phyloP scores from a whole-genome alignment of 768 basidiomycete genomes.

The Podaxis sp. region DNA sequence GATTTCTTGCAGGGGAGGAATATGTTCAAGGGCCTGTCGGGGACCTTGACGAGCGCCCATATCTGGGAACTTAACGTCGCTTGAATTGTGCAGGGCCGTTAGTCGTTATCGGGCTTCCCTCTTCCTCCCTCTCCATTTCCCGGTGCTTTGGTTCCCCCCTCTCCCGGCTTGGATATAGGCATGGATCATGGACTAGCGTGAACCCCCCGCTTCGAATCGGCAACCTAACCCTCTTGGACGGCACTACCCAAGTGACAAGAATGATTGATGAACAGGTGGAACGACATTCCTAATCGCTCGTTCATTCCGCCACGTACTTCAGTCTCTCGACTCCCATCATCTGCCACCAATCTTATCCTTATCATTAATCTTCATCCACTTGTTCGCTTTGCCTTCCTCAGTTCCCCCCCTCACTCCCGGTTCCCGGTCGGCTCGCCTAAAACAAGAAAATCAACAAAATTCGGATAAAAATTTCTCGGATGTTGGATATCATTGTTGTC shows the following conservation, averaged over 20 bases:
- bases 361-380: neutral
- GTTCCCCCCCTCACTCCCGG: neutral
- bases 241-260: neutral
- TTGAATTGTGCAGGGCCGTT: conserved; percentile 6
- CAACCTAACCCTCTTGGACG: neutral
- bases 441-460: neutral
- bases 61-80: conserved; percentile 44
- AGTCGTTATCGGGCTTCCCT: neutral
- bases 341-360: neutral
- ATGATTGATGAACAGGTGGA: neutral
- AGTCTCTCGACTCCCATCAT: neutral
- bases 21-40: conserved; percentile 49
- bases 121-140: neutral
- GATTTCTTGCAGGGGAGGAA: conserved; percentile 50
- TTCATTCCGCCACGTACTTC: neutral
- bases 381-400: neutral
- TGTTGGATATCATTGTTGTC: neutral
- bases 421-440: neutral
- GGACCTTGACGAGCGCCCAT: conserved; percentile 36
- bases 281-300: neutral
- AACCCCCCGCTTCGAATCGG: neutral
- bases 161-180: neutral
- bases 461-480: neutral
- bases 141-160: neutral
- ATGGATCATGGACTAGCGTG: neutral